Conservation (phyloP, 2,329 filamentous ascomycete species). For the Penicillium sp. region DNA sequence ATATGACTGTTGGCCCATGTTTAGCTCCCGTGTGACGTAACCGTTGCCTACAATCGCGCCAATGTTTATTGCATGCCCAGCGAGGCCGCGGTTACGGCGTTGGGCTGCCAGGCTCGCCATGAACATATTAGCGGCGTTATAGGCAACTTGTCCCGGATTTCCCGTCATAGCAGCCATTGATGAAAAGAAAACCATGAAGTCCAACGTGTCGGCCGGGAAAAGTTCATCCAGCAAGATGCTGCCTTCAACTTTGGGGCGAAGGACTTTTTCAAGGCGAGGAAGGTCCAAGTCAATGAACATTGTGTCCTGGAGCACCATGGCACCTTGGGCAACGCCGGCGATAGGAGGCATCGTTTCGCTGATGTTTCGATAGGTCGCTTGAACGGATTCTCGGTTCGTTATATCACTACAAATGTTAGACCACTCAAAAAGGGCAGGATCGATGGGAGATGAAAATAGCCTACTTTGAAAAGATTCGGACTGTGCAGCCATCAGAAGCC, state of each 20-base stretch:
- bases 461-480: slow-evolving; percentile 20
- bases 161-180: slow-evolving; percentile 39
- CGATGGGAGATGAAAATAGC: neutral
- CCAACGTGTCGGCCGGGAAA: slow-evolving; percentile 31
- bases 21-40: slow-evolving; percentile 18
- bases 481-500: slow-evolving; percentile 17
- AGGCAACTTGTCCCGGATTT: slow-evolving; percentile 34
- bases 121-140: slow-evolving; percentile 41
- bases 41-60: slow-evolving; percentile 22
- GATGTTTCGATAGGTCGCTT: slow-evolving; percentile 26
- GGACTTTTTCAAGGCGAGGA: slow-evolving; percentile 30
- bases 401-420: slow-evolving; percentile 18
- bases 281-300: slow-evolving; percentile 31
- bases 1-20: slow-evolving; percentile 25
- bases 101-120: slow-evolving; percentile 31
- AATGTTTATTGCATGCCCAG: slow-evolving; percentile 22
- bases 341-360: slow-evolving; percentile 33
- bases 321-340: slow-evolving; percentile 38
- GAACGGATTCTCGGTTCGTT: slow-evolving; percentile 22
- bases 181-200: slow-evolving; percentile 46
- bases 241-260: slow-evolving; percentile 34
- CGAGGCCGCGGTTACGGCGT: slow-evolving; percentile 16
- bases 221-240: slow-evolving; percentile 22
- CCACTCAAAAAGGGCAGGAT: too few relatives aligned
- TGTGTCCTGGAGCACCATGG: slow-evolving; percentile 29